These are phyloP conservation scores for Hymenotorrendiella dingleyae DNA, from an alignment of 2,329 filamentous ascomycete species.

Conservation along the genomic window DNA sequence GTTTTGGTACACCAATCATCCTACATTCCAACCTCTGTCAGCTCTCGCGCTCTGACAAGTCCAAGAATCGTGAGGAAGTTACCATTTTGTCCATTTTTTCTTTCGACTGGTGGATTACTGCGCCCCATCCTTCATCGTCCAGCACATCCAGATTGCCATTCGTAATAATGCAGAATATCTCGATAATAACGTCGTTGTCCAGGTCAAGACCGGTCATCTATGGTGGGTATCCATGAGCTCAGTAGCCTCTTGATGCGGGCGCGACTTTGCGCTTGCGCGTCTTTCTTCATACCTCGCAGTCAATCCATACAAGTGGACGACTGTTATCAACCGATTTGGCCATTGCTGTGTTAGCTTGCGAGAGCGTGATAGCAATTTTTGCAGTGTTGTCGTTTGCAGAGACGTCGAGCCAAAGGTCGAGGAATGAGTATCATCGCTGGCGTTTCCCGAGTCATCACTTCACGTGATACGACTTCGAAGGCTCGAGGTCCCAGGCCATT, in stretches of 20 bases:
- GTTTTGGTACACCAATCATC: slow-evolving; percentile 82
- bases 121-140: slow-evolving; percentile 73
- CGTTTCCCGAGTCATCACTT: too few relatives aligned
- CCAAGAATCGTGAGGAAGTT: slow-evolving; percentile 8
- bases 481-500: too few relatives aligned
- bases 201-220: slow-evolving; percentile 90
- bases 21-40: slow-evolving; percentile 32
- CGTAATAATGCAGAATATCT: slow-evolving; percentile 89
- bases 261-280: not conserved
- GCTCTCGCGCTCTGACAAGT: not conserved
- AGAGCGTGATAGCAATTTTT: too few relatives aligned
- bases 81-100: slow-evolving; percentile 67
- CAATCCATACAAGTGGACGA: slow-evolving; percentile 29
- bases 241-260: not conserved
- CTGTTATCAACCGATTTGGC: slow-evolving; percentile 3
- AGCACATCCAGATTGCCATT: slow-evolving; percentile 70
- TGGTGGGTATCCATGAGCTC: slow-evolving; percentile 7
- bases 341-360: too few relatives aligned
- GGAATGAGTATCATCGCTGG: too few relatives aligned
- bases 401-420: too few relatives aligned
- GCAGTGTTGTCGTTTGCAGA: too few relatives aligned
- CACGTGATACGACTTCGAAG: too few relatives aligned
- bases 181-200: slow-evolving; percentile 76
- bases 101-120: slow-evolving; percentile 67
- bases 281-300: slow-evolving; percentile 27